These are phyloP conservation scores for Fusarium sp. DNA, from an alignment of 2,329 filamentous ascomycete species.

Conservation along the genomic window DNA sequence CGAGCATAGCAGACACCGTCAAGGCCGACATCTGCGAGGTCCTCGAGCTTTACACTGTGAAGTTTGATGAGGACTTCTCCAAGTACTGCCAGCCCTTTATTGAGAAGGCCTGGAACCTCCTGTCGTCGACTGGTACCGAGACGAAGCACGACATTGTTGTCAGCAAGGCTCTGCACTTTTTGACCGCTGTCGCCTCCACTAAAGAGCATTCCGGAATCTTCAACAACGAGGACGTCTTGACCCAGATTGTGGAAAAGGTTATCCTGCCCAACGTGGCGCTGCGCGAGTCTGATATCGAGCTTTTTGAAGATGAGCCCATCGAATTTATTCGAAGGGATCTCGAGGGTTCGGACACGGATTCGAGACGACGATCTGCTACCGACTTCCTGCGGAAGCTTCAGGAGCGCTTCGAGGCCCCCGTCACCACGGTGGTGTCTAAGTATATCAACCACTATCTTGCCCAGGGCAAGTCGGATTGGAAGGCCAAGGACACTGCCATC, in stretches of 20 bases:
- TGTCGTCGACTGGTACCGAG: constrained; percentile 84
- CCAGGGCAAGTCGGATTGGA: constrained; percentile 86
- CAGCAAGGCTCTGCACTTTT: constrained; percentile 91
- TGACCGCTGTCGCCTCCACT: constrained; percentile 86
- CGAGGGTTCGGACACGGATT: constrained; percentile 96
- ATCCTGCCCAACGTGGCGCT: constrained; percentile 91
- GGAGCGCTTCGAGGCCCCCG: constrained; percentile 83
- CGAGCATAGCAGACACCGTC: constrained; percentile 82
- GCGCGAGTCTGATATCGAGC: constrained; percentile 90
- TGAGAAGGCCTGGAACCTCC: constrained; percentile 85
- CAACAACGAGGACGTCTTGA: constrained; percentile 79
- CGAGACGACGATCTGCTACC: constrained; percentile 86
- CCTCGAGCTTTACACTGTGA: constrained; percentile 87
- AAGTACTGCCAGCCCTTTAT: constrained; percentile 83
- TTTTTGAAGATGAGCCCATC: constrained; percentile 98
- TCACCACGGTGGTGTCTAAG: constrained; percentile 84
- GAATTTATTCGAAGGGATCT: constrained; percentile 96
- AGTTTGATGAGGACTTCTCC: constrained; percentile 94
- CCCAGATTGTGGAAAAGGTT: constrained; percentile 93
- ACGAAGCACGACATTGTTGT: constrained; percentile 95
- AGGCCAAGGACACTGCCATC: constrained; percentile 96
- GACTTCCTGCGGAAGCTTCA: constrained; percentile 92
- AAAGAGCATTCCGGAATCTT: constrained; percentile 82
- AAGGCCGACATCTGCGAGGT: constrained; percentile 94
- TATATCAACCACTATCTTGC: constrained; percentile 89